These are phyloP conservation scores for Xylaria sp. DNA, from an alignment of 2,329 filamentous ascomycete species.

Conservation along the genomic window DNA sequence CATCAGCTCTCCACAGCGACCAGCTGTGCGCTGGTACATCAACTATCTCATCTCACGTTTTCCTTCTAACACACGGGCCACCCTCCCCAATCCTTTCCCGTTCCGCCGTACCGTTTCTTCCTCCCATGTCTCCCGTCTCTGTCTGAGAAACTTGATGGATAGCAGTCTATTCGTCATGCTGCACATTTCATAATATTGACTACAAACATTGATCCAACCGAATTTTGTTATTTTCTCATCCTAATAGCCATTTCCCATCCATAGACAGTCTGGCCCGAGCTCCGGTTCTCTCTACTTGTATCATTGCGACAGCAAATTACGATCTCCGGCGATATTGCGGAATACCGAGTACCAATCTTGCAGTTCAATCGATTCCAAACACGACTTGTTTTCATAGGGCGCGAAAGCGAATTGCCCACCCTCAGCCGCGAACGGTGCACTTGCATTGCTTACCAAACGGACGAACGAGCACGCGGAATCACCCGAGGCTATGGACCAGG, in stretches of 20 bases:
- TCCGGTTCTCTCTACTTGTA: neutral
- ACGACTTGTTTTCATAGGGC: constrained; percentile 15
- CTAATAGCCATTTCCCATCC: constrained; percentile 28
- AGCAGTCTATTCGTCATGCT: constrained; percentile 20
- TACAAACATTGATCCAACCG: constrained; percentile 1
- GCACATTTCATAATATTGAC: constrained; percentile 27
- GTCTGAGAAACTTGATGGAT: constrained; percentile 11
- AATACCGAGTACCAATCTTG: constrained; percentile 6
- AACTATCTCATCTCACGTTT: constrained; percentile 8
- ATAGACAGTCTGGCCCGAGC: constrained; percentile 21
- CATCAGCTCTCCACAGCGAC: constrained; percentile 7
- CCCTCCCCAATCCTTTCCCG: constrained; percentile 11
- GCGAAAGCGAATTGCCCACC: constrained; percentile 17
- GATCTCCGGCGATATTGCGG: constrained; percentile 11
- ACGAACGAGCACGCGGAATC: constrained; percentile 29
- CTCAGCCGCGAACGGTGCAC: neutral
- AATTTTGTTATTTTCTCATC: constrained; percentile 6
- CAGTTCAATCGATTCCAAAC: constrained; percentile 13
- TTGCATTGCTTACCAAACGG: constrained; percentile 11
- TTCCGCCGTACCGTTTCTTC: constrained; percentile 13
- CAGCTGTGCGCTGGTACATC: constrained; percentile 5
- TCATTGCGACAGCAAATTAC: constrained; percentile 11
- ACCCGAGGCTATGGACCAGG: constrained; percentile 48
- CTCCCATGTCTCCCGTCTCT: constrained; percentile 19
- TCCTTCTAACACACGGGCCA: constrained; percentile 31